Base-by-base conservation (phyloP, 352 stramenopile genomes). In the Phytophthora cactorum region DNA sequence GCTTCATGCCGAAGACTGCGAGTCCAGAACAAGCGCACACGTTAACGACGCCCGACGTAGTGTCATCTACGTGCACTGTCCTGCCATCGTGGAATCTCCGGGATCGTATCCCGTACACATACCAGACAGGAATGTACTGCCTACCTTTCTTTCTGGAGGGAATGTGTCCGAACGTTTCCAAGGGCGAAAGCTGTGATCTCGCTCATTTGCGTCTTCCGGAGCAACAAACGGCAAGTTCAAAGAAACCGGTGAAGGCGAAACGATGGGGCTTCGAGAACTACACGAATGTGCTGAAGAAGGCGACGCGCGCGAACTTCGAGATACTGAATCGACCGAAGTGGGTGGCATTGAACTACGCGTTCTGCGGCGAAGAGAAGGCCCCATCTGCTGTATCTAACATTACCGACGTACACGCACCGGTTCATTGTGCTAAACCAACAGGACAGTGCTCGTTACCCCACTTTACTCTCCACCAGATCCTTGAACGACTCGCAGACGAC, bases 41-140 rank as follows among this genome's bases (percentile, higher is more conserved):
- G 29, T 32, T 60, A 25, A n/a, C 43, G 1, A 70, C 32, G 3
- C 31, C 36, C 2, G 58, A 70, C 32, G 73, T 66, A 22, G 60
- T 80, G 22, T 7, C 32, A 12, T 41, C 17, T 41, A 27, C 14
- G 5, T 11, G 27, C 22, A 41, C 49, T 9, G 54, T 65, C 14
- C 38, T 85, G 22, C 84, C 82, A 10, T 63, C 60, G 14, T 93
- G 85, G 55, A 81, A 79, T 59, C 63, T 85, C 10, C 51, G 49
- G 0, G 53, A 82, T 28, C 76, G 78, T 9, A 81, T 82, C 22
- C 81, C 83, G 29, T 92, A 89, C 66, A 89, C 78, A 5, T 91
- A 72, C 38, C 74, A 72, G 14, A 88, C 80, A 1, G 79, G 75
- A 12, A 84, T 67, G 36, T 87, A 86, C 62, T 93, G 85, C 31